Conservation (phyloP, 768 basidiomycete genomes). For the Mrakia frigida region DNA sequence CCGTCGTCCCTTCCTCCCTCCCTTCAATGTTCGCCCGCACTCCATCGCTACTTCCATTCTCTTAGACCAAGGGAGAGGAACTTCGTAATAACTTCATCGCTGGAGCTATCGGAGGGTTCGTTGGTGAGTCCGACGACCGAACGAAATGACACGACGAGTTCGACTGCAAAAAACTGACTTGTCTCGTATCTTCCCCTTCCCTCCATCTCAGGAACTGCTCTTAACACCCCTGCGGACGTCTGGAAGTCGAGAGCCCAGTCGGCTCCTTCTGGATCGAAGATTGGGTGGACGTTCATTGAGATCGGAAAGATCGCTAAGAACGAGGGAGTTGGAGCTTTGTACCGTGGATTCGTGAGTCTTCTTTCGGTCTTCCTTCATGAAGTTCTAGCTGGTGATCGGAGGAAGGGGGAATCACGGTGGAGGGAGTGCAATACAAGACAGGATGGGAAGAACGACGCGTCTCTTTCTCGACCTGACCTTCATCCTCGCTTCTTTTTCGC, state of each 20-base stretch:
- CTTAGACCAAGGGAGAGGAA: slow-evolving; percentile 61
- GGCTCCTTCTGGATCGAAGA: slow-evolving; percentile 55
- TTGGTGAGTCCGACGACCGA: neutral
- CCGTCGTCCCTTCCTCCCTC: too few species aligned
- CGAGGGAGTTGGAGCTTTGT: slow-evolving; percentile 77
- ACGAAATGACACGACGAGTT: neutral
- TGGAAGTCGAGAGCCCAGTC: slow-evolving; percentile 92
- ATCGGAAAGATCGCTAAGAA: slow-evolving; percentile 72
- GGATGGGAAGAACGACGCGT: neutral
- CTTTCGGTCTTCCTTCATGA: too few species aligned
- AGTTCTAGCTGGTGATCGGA: too few species aligned
- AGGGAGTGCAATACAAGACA: too few species aligned
- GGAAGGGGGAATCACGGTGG: too few species aligned
- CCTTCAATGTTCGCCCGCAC: too few species aligned
- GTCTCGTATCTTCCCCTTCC: slow-evolving; percentile 37
- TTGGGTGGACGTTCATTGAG: slow-evolving; percentile 46
- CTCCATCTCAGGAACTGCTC: slow-evolving; percentile 60
- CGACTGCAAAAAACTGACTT: slow-evolving; percentile 18
- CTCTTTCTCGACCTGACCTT: neutral
- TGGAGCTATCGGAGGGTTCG: slow-evolving; percentile 78
- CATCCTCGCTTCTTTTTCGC: too few species aligned
- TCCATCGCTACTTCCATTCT: neutral
- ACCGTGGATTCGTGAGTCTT: slow-evolving; percentile 73
- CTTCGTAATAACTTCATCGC: slow-evolving; percentile 89
- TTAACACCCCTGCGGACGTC: slow-evolving; percentile 87